Evolutionary conservation across 805 yeast species (phyloP).

Genomic region (Saccharomycopsis babjevae): DNA sequence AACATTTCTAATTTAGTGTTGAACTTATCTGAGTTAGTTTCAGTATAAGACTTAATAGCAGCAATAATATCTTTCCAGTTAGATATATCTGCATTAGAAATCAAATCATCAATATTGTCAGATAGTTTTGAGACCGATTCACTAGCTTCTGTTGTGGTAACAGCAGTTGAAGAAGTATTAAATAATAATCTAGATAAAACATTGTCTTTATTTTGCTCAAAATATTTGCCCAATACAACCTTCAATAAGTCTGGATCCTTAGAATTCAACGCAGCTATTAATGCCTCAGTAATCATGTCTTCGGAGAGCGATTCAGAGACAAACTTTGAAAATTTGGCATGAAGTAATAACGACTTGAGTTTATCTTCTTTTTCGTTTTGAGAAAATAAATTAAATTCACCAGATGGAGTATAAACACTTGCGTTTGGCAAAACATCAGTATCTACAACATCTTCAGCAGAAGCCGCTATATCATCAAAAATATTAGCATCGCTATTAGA

Average conservation of each 20-base stretch:
- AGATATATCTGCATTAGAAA: conserved; percentile 60
- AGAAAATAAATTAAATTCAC: conserved; percentile 39
- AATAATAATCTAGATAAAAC: conserved; percentile 67
- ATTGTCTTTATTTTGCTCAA: conserved; percentile 40
- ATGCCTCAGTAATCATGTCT: conserved; percentile 65
- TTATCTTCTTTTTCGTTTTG: conserved; percentile 30
- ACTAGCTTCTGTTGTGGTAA: conserved; percentile 29
- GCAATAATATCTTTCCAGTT: conserved; percentile 82
- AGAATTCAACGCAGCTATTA: conserved; percentile 59
- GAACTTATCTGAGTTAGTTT: conserved; percentile 35
- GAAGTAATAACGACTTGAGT: conserved; percentile 42
- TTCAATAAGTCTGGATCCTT: conserved; percentile 45
- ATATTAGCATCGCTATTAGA: conserved; percentile 33
- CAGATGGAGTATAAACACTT: conserved; percentile 35
- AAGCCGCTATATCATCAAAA: conserved; percentile 20
- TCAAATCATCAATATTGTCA: conserved; percentile 53
- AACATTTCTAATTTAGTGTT: conserved; percentile 48
- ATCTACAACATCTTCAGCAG: neutral
- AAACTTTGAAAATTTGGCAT: conserved; percentile 57
- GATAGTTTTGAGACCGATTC: neutral
- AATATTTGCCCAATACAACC: conserved; percentile 63
- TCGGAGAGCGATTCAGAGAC: conserved; percentile 54
- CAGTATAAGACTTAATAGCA: conserved; percentile 49
- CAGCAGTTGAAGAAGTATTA: conserved; percentile 26
- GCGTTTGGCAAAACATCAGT: neutral